phyloP scores from a whole-genome alignment of 2,329 filamentous ascomycete species.

The Cryphonectria nitschkei region DNA sequence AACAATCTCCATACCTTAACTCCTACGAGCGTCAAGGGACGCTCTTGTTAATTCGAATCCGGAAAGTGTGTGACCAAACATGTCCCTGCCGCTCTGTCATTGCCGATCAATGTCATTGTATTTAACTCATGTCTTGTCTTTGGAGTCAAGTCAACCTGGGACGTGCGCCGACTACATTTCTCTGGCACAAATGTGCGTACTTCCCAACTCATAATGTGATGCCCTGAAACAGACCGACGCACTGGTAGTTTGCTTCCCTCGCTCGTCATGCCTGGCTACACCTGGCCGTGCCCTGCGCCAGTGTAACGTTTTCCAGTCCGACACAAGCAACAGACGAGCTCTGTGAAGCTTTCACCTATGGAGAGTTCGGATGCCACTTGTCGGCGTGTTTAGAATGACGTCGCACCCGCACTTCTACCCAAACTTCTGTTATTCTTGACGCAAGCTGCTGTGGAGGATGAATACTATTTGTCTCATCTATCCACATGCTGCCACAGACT shows the following conservation, averaged over 20 bases:
- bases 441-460: too few relatives aligned
- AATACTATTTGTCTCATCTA: background rate
- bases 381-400: background rate
- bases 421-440: background rate
- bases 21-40: background rate
- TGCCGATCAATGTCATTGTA: background rate
- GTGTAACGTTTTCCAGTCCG: too few relatives aligned
- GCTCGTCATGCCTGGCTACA: background rate
- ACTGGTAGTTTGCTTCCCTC: background rate
- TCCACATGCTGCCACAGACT: background rate
- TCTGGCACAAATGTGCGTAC: background rate
- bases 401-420: too few relatives aligned
- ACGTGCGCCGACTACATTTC: background rate
- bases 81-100: background rate
- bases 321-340: background rate
- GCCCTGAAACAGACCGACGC: background rate
- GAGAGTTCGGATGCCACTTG: background rate
- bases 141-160: background rate
- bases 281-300: background rate
- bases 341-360: background rate
- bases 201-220: background rate
- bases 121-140: background rate
- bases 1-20: background rate
- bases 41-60: background rate
- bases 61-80: slow-evolving; percentile 3